These are phyloP conservation scores for Andrographis paniculata DNA, from an alignment of 305 asterid species.

Conservation along the genomic window DNA sequence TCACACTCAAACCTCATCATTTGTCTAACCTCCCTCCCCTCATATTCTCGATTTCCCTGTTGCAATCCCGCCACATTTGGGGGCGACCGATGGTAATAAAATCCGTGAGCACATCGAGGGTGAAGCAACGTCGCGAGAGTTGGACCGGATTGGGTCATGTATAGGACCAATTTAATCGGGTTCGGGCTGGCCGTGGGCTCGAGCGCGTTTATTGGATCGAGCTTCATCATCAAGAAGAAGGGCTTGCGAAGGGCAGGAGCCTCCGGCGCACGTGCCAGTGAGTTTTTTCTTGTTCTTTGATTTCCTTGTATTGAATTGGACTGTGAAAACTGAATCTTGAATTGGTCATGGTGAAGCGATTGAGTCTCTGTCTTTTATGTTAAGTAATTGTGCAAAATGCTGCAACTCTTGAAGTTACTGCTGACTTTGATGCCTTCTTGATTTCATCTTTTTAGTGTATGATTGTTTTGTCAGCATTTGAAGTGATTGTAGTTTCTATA, in stretches of 20 bases:
- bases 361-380: background rate
- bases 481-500: too few relatives aligned
- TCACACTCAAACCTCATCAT: background rate
- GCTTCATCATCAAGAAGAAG: conserved; percentile 75
- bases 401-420: background rate
- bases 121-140: background rate
- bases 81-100: conserved; percentile 20
- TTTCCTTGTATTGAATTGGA: background rate
- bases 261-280: conserved; percentile 54
- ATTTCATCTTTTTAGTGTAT: background rate
- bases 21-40: background rate
- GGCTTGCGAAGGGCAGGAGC: conserved; percentile 58
- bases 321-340: conserved; percentile 9
- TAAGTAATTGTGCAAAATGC: background rate
- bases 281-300: conserved; percentile 1
- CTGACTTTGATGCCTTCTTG: background rate
- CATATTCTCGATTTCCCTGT: background rate
- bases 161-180: conserved; percentile 38
- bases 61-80: background rate
- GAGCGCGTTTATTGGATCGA: conserved; percentile 56
- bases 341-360: conserved; percentile 1
- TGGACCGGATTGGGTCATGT: conserved; percentile 32
- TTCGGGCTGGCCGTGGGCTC: conserved; percentile 56
- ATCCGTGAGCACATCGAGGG: conserved; percentile 4
- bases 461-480: background rate